phyloP scores from a whole-genome alignment of 768 basidiomycete genomes.

The Boletus huronensis region DNA sequence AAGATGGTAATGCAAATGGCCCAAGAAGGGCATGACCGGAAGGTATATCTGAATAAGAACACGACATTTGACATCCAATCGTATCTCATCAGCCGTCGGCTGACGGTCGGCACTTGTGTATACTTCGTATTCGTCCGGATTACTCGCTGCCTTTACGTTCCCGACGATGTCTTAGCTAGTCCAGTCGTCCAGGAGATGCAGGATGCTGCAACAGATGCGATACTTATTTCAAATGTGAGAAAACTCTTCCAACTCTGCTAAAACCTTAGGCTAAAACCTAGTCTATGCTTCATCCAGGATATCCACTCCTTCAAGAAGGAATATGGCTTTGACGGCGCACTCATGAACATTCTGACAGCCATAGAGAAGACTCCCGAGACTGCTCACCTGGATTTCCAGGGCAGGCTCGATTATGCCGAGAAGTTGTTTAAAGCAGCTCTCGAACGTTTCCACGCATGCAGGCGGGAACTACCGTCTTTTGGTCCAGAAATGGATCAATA shows the following conservation, averaged over 20 bases:
- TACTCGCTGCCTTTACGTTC: background rate
- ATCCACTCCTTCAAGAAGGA: conserved; percentile 20
- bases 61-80: conserved; percentile 5
- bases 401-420: conserved; percentile 4
- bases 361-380: conserved; percentile 9
- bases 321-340: background rate
- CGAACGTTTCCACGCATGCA: conserved; percentile 2
- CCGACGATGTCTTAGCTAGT: conserved; percentile 8
- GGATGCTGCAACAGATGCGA: conserved; percentile 3
- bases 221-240: conserved; percentile 11
- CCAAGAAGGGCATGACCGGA: conserved; percentile 8
- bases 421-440: conserved; percentile 4
- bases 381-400: conserved; percentile 12
- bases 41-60: background rate
- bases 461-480: conserved; percentile 6
- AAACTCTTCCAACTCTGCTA: background rate
- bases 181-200: conserved; percentile 11
- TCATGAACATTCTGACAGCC: conserved; percentile 10
- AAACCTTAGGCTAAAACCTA: background rate
- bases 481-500: conserved; percentile 4
- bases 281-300: conserved; percentile 1
- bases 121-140: background rate
- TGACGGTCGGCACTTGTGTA: background rate
- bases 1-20: background rate
- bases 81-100: conserved; percentile 10